phyloP scores from a whole-genome alignment of 2,329 filamentous ascomycete species.

The Coniochaeta sp. region DNA sequence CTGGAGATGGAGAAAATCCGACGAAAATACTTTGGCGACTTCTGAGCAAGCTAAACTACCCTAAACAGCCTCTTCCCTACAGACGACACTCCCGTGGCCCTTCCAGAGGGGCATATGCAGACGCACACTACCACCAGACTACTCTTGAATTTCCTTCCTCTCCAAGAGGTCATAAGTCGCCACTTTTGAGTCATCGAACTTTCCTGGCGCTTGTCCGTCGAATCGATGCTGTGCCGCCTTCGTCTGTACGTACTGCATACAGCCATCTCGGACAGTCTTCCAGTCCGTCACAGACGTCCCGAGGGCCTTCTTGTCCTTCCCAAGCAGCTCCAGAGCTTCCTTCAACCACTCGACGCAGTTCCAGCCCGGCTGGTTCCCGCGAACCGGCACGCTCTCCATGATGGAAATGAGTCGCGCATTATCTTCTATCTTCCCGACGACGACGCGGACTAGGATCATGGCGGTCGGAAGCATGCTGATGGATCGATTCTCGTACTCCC shows the following conservation, averaged over 20 bases:
- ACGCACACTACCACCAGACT: no score
- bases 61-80: no score
- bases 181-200: background rate
- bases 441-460: conserved; percentile 7
- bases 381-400: background rate
- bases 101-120: no score
- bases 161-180: background rate
- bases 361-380: background rate
- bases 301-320: background rate
- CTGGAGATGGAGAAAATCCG: background rate
- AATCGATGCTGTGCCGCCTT: background rate
- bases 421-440: conserved; percentile 1
- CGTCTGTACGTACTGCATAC: background rate
- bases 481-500: background rate
- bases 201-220: background rate
- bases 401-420: background rate
- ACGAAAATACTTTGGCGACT: background rate
- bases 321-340: background rate
- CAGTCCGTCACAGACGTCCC: background rate
- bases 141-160: background rate
- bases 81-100: no score
- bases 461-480: conserved; percentile 7
- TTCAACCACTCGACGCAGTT: background rate
- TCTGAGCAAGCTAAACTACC: no score
- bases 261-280: background rate